Base-by-base conservation (phyloP, 129 eudicot species). In the Tanacetum coccineum region DNA sequence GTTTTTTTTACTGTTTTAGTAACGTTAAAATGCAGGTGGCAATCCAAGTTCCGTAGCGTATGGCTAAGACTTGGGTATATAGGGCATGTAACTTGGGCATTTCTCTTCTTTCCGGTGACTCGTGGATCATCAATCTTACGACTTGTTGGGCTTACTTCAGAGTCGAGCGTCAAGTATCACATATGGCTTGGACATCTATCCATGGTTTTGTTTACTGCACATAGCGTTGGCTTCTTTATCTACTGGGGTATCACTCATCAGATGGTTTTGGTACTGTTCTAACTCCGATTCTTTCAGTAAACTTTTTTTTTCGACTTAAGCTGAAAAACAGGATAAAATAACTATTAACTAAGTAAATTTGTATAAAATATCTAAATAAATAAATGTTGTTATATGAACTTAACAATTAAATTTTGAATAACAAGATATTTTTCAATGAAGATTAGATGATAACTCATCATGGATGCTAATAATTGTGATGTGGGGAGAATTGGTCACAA, bases 171-270 rank as follows among this genome's bases (percentile, higher is more conserved):
- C 80, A 88, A 85, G 74, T 88, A 88, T 62, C 96, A 88, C 74
- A 85, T 88, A 13, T 88, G 96, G 96, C 86, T 85, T 40, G 96
- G 96, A 25, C 96, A 88, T 66, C 40, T 88, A 48, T 83, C 91
- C 20, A 85, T 42, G 66, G 22, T 81, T 51, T 84, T 85, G 13
- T 85, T 83, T 36, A 66, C 79, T 54, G 72, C 65, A 32, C 92
- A 82, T n/a, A 79, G 85, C 72, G 36, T 82, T 20, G 89, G 89
- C 1, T 88, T 82, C 75, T 3, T 85, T 50, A 81, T 85, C 66
- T 88, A 80, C 67, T 85, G 87, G 86, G 78, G 70, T 70, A 78
- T 83, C 62, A 74, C 81, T 14, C 48, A 79, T 74, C 81, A 78
- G 61, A 73, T 85, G 81, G 64, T 12, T 44, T 70, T 72, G 90